Base-by-base conservation (phyloP, 352 stramenopile genomes). In the Phytophthora nicotianae region DNA sequence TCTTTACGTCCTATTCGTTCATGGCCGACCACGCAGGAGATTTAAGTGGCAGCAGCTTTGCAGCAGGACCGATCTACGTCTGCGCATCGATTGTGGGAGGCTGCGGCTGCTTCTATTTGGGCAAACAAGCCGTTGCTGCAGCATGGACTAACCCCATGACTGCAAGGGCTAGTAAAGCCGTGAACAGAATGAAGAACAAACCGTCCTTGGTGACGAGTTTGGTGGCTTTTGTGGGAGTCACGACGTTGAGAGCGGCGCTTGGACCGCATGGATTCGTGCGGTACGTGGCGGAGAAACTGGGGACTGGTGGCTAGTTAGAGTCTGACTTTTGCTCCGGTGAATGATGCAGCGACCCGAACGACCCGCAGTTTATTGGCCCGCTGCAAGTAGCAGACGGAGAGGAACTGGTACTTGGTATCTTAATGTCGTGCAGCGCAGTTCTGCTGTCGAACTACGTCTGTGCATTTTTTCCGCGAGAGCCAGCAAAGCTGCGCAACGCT, bases 1-100 rank as follows among this genome's bases (percentile, higher is more conserved):
- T 93, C 13, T 92, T 95, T 53, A 95, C 87, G 41, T 94, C 85
- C n/a, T 95, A 89, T 51, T 87, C 85, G 53, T 95, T 91, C 72
- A 95, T 95, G 87, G 81, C 78, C 5, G 87, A 95, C 60, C 87
- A 95, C 49, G 87, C 87, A 1, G 83, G 87, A 2, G 87, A 93
- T 42, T 73, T 95, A 8, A 90, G 81, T 46, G 55, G 60, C 1
- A 27, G 41, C 5, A 81, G 55, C 40, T 49, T 81, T 20, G 38
- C 76, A 7, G 56, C 64, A 0, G 87, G 85, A 1, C 74, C 75
- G 11, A 29, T 91, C 2, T 95, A 95, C 65, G 80, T 95, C 7
- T 75, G 70, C 27, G 57, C 16, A 5, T 86, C 85, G 4, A 71
- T 91, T 42, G 4, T 79, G 2, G 70, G 64, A 26, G 83, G 76